Percentiles rank a stretch among this genome's conserved stretches.
phyloP scores from a whole-genome alignment of 306 rosid species.

The Citrullus amarus region DNA sequence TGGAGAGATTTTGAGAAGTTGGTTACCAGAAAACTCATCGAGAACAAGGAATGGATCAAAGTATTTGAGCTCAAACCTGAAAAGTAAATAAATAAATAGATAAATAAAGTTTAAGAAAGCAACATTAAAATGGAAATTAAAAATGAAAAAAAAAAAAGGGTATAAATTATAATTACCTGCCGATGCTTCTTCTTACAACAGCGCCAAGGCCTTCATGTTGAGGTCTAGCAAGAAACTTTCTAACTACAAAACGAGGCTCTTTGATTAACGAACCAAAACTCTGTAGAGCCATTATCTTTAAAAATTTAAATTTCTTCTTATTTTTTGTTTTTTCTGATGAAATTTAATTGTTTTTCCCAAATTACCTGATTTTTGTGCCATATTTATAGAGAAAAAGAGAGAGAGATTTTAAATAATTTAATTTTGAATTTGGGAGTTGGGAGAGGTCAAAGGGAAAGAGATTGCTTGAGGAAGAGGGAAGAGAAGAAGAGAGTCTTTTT shows the following conservation, averaged over 20 bases:
- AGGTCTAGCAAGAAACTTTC: conserved; percentile 74
- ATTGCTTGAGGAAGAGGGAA: conserved; percentile 17
- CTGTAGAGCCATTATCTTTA: background rate
- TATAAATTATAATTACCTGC: conserved; percentile 37
- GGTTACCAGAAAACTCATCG: conserved; percentile 88
- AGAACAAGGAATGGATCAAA: conserved; percentile 84
- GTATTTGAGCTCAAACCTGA: conserved; percentile 76
- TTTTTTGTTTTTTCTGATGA: too few species aligned
- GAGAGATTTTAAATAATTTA: too few species aligned
- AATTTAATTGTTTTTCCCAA: too few species aligned
- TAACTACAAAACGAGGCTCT: conserved; percentile 53
- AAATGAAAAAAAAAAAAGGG: background rate
- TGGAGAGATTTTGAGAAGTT: background rate
- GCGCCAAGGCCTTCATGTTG: conserved; percentile 89
- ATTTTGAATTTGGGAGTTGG: background rate
- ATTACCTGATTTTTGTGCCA: too few species aligned
- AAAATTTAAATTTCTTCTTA: too few species aligned
- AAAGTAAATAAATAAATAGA: conserved; percentile 5
- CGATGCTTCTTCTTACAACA: conserved; percentile 90
- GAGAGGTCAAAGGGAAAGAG: background rate
- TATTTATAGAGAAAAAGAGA: background rate
- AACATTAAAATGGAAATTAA: background rate
- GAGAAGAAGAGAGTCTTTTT: conserved; percentile 14
- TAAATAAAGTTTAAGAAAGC: background rate
- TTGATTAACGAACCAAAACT: background rate